phyloP scores from a whole-genome alignment of 2,329 filamentous ascomycete species.

The Aspergillus pseudoterreus region DNA sequence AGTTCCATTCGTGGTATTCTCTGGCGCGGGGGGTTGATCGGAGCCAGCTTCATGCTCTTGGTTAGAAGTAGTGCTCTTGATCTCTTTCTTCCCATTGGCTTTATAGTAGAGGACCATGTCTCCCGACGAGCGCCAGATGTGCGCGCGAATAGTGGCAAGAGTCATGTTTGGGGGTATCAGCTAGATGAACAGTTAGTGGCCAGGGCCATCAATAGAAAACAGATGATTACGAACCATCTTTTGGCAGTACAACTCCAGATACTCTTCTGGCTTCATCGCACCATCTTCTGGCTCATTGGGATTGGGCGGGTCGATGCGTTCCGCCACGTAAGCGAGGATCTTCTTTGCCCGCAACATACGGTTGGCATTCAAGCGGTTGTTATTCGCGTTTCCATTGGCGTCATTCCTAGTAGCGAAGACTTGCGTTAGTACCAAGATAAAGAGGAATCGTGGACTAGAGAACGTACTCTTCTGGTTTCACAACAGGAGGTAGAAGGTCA shows the following conservation, averaged over 20 bases:
- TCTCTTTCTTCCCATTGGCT: constrained; percentile 73
- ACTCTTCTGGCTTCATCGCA: constrained; percentile 77
- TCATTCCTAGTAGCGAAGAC: constrained; percentile 13
- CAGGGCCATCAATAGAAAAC: neutral
- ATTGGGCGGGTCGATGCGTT: constrained; percentile 74
- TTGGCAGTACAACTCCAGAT: constrained; percentile 92
- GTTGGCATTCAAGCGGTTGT: constrained; percentile 90
- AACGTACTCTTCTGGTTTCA: constrained; percentile 64
- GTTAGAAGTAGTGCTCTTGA: constrained; percentile 25
- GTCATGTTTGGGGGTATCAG: constrained; percentile 75
- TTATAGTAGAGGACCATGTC: constrained; percentile 91
- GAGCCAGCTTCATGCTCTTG: constrained; percentile 13
- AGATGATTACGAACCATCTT: constrained; percentile 66
- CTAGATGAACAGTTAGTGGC: constrained; percentile 19
- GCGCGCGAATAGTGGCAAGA: constrained; percentile 84
- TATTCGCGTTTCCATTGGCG: constrained; percentile 30
- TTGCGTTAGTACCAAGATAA: constrained; percentile 2
- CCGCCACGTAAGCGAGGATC: constrained; percentile 85
- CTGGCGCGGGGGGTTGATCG: constrained; percentile 6
- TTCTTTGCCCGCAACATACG: constrained; percentile 95
- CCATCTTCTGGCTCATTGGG: constrained; percentile 57
- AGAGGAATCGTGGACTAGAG: neutral
- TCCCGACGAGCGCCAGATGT: constrained; percentile 92
- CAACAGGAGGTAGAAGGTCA: constrained; percentile 69
- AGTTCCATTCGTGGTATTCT: constrained; percentile 18